phyloP scores from a whole-genome alignment of 169 alveolate species.

The Plasmodium berghei region DNA sequence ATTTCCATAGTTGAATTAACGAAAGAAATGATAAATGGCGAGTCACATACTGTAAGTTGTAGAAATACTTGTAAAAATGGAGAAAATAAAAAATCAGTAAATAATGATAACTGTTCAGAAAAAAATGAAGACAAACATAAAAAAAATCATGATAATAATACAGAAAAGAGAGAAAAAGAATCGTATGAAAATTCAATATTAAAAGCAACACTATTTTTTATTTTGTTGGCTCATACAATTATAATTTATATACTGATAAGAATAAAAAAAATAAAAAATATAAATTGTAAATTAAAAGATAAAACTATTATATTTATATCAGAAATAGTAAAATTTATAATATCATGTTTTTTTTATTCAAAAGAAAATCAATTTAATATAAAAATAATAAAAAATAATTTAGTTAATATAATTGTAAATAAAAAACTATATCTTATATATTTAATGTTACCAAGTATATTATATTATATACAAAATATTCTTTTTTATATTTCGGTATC shows the following conservation, averaged over 20 bases:
- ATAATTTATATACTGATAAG: constrained; percentile 12
- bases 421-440: constrained; percentile 13
- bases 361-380: constrained; percentile 27
- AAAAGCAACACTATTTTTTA: constrained; percentile 11
- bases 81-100: too few relatives aligned
- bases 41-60: too few relatives aligned
- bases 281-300: constrained; percentile 37
- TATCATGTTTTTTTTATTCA: constrained; percentile 15
- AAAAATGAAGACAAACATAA: not conserved
- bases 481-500: constrained; percentile 42
- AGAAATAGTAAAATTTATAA: constrained; percentile 32
- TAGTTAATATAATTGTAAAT: not conserved
- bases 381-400: constrained; percentile 6
- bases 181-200: too few relatives aligned
- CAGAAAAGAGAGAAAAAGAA: too few relatives aligned
- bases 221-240: constrained; percentile 26
- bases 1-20: too few relatives aligned
- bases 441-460: constrained; percentile 35
- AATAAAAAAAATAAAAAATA: constrained; percentile 29
- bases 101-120: not conserved
- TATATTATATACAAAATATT: constrained; percentile 60
- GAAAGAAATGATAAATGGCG: too few relatives aligned
- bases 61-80: too few relatives aligned
- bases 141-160: not conserved
- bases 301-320: constrained; percentile 42